A percentile compares a stretch with the other conserved stretches of the same genome.
Conservation (phyloP, 768 basidiomycete species). For the Trametes cubensis region DNA sequence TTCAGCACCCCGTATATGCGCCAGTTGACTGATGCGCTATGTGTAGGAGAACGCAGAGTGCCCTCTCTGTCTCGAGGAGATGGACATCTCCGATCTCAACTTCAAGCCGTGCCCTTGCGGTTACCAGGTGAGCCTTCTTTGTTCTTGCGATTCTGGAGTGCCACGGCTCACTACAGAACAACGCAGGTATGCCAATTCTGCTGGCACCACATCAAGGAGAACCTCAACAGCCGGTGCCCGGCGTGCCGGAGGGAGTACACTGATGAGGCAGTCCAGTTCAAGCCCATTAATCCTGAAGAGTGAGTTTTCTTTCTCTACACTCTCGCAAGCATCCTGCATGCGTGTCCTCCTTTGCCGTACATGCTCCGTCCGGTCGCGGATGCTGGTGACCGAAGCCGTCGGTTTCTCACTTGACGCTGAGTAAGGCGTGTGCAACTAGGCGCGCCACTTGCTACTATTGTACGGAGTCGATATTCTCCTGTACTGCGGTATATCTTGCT, state of each 20-base stretch:
- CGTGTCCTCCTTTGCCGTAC: conserved; percentile 21
- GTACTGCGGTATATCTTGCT: neutral
- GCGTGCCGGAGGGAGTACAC: conserved; percentile 93
- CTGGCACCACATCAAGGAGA: conserved; percentile 97
- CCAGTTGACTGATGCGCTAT: conserved; percentile 1
- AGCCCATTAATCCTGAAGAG: conserved; percentile 95
- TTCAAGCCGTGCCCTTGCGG: conserved; percentile 99
- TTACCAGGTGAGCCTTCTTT: conserved; percentile 71
- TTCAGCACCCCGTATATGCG: conserved; percentile 2
- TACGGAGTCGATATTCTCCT: neutral
- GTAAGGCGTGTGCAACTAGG: conserved; percentile 1
- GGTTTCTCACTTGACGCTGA: neutral
- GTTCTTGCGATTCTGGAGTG: neutral
- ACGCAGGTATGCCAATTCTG: conserved; percentile 96
- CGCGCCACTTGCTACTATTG: neutral
- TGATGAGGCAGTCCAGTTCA: conserved; percentile 92
- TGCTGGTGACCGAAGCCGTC: neutral
- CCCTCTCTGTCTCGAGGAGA: conserved; percentile 96
- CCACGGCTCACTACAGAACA: neutral
- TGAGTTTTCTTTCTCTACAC: conserved; percentile 46
- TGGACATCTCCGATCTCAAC: conserved; percentile 98
- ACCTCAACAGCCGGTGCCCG: conserved; percentile 94
- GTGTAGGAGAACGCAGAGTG: conserved; percentile 94
- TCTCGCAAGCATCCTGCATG: conserved; percentile 1
- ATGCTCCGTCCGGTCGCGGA: neutral